Conservation (phyloP, 2,329 filamentous ascomycete genomes). For the Ceratocystis lukuohia region DNA sequence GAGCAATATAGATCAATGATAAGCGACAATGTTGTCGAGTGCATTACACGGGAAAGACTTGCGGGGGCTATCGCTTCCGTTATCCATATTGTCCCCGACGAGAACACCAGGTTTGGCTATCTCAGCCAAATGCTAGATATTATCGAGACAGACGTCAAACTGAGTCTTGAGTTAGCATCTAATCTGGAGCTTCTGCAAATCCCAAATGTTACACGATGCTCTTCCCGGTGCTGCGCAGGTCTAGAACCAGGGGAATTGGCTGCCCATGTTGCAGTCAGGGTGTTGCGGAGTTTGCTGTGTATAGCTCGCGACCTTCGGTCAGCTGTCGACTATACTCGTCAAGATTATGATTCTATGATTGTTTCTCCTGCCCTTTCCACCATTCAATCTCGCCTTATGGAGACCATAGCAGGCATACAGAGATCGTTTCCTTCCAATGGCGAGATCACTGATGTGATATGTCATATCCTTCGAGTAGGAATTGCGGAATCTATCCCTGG, state of each 20-base stretch:
- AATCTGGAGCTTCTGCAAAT: conserved; percentile 8
- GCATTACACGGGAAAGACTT: conserved; percentile 52
- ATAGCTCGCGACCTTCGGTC: conserved; percentile 59
- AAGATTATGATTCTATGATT: conserved; percentile 14
- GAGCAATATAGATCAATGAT: conserved; percentile 54
- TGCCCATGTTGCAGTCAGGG: conserved; percentile 38
- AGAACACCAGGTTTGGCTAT: conserved; percentile 39
- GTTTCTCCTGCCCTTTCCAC: conserved; percentile 22
- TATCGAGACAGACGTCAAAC: conserved; percentile 22
- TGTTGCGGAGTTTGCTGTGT: conserved; percentile 53
- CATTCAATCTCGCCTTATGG: conserved; percentile 36
- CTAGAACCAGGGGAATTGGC: conserved; percentile 31
- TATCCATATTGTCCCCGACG: conserved; percentile 51
- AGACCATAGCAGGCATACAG: conserved; percentile 36
- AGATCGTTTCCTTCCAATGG: conserved; percentile 42
- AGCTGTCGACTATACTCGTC: conserved; percentile 46
- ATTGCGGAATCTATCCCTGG: conserved; percentile 63
- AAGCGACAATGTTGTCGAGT: conserved; percentile 30
- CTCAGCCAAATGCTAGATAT: conserved; percentile 18
- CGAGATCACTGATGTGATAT: conserved; percentile 60
- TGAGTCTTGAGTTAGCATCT: conserved; percentile 12
- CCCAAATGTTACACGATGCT: conserved; percentile 15
- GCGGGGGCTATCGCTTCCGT: conserved; percentile 56
- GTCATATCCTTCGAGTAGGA: conserved; percentile 56
- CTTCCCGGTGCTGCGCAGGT: conserved; percentile 16